Evolutionary conservation across 345 rosid species (phyloP).

Genomic region (Syzygium oleosum): DNA sequence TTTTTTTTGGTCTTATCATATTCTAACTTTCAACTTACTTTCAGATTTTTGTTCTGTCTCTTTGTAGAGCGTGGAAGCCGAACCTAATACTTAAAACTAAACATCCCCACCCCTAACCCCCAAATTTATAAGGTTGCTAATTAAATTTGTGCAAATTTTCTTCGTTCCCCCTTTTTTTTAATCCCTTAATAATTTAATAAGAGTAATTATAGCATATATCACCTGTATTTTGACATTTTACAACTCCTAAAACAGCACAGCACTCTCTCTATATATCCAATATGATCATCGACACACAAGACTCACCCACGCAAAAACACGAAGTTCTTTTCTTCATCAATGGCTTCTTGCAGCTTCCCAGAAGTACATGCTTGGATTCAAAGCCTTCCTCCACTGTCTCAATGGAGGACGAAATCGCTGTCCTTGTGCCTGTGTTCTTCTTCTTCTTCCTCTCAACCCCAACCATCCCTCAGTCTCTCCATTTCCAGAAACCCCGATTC

Average conservation of each 20-base stretch:
- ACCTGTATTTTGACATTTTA: not conserved
- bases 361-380: constrained; percentile 57
- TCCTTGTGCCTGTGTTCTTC: constrained; percentile 10
- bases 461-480: constrained; percentile 49
- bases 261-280: not conserved
- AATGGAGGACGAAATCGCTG: constrained; percentile 46
- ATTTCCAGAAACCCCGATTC: constrained; percentile 25
- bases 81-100: too few species aligned
- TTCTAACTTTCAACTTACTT: too few species aligned
- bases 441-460: constrained; percentile 30
- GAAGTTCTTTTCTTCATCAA: not conserved
- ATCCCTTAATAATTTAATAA: not conserved
- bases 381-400: constrained; percentile 44
- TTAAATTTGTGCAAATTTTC: not conserved
- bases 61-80: too few species aligned
- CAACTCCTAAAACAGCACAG: not conserved
- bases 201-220: not conserved
- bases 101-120: too few species aligned
- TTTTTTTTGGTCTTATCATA: too few species aligned
- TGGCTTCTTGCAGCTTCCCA: constrained; percentile 53
- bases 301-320: not conserved
- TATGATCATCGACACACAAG: not conserved
- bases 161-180: not conserved
- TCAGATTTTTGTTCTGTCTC: too few species aligned
- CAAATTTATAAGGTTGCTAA: not conserved